Evolutionary conservation across 176 grass and related monocot species (phyloP).

Genomic region (Elaeis guineensis): DNA sequence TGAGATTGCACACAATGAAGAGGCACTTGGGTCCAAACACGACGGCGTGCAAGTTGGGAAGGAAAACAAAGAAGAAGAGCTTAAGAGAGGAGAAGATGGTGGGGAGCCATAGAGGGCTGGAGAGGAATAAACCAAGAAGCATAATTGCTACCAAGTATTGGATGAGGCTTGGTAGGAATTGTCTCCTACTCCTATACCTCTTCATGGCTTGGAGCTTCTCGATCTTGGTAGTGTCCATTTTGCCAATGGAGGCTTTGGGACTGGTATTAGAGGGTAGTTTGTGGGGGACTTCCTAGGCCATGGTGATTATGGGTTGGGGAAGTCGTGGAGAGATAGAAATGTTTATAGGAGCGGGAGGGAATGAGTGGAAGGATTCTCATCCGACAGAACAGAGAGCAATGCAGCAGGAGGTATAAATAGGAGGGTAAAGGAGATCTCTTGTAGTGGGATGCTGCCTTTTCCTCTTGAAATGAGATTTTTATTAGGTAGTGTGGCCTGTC

Average conservation of each 20-base stretch:
- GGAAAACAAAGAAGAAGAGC: slow-evolving; percentile 40
- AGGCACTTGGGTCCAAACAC: slow-evolving; percentile 71
- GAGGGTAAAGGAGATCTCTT: slow-evolving; percentile 17
- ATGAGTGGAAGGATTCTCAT: slow-evolving; percentile 6
- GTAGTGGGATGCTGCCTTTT: slow-evolving; percentile 19
- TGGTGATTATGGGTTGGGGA: not conserved
- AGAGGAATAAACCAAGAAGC: slow-evolving; percentile 52
- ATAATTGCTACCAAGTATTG: slow-evolving; percentile 30
- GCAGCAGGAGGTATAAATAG: not conserved
- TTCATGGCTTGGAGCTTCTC: slow-evolving; percentile 6
- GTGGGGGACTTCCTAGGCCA: too few relatives aligned
- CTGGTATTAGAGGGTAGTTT: too few relatives aligned
- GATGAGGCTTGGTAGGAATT: slow-evolving; percentile 13
- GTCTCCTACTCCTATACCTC: not conserved
- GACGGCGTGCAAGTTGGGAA: slow-evolving; percentile 37
- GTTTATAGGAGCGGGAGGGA: slow-evolving; percentile 21
- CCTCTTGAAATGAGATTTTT: slow-evolving; percentile 8
- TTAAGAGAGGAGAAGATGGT: slow-evolving; percentile 24
- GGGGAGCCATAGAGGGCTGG: slow-evolving; percentile 61
- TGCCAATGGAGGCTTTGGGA: too few relatives aligned
- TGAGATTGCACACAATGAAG: slow-evolving; percentile 80
- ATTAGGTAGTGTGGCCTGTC: slow-evolving; percentile 17
- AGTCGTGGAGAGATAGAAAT: slow-evolving; percentile 16
- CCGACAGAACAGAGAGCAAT: too few relatives aligned
- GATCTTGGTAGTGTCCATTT: not conserved